These are phyloP conservation scores for Neurospora pannonica DNA, from an alignment of 495 filamentous ascomycete species.

Conservation along the genomic window DNA sequence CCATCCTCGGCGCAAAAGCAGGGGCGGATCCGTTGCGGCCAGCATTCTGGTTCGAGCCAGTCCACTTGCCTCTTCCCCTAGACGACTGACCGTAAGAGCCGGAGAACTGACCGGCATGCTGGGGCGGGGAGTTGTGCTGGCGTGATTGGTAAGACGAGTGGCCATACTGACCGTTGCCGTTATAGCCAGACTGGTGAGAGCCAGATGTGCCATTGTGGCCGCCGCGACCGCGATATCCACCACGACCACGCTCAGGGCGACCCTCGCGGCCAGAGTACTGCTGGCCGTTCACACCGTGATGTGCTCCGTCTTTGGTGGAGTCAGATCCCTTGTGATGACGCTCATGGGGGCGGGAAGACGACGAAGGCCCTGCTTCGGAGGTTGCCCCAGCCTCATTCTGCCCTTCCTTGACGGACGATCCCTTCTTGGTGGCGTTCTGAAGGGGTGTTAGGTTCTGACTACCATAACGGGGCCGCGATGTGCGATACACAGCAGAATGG, in stretches of 20 bases:
- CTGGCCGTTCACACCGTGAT: constrained; percentile 14
- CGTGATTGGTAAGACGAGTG: constrained; percentile 17
- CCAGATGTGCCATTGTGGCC: constrained; percentile 13
- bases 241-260: constrained; percentile 28
- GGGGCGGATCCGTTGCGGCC: constrained; percentile 11
- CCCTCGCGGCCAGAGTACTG: constrained; percentile 24
- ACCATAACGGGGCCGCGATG: background rate
- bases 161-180: constrained; percentile 19
- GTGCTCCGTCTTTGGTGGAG: constrained; percentile 14
- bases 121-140: constrained; percentile 13
- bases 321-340: constrained; percentile 14
- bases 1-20: constrained; percentile 9
- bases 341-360: constrained; percentile 7
- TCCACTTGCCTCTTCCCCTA: constrained; percentile 20
- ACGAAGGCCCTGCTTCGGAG: constrained; percentile 7
- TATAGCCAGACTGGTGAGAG: constrained; percentile 8
- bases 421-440: constrained; percentile 14
- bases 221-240: constrained; percentile 30
- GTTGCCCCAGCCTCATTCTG: constrained; percentile 15
- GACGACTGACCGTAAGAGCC: constrained; percentile 8
- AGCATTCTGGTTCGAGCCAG: constrained; percentile 4
- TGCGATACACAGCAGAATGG: background rate
- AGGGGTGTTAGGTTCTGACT: background rate
- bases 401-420: constrained; percentile 10
- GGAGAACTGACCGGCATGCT: constrained; percentile 15